Conservation (phyloP, 176 grass and related monocot genomes). For the Cenchrus purpureus region DNA sequence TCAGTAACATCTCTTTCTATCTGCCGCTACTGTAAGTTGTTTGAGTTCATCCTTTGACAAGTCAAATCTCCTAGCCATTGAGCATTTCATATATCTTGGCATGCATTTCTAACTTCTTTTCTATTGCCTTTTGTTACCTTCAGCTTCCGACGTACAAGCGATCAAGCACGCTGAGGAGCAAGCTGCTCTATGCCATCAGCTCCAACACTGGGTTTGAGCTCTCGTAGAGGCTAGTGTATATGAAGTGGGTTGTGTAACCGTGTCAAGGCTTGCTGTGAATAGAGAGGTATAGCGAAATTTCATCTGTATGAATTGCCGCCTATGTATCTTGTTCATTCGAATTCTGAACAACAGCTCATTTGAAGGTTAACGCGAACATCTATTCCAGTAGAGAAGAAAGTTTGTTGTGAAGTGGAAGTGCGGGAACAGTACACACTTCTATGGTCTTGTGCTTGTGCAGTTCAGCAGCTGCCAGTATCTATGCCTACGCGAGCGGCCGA, state of each 20-base stretch:
- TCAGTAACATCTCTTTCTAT: not conserved
- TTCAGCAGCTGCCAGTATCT: not conserved
- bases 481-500: not conserved
- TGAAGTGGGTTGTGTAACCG: not conserved
- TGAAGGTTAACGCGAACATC: not conserved
- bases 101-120: not conserved
- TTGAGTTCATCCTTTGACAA: not conserved
- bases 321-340: not conserved
- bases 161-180: constrained; percentile 82
- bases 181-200: constrained; percentile 86
- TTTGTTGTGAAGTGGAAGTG: not conserved
- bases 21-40: not conserved
- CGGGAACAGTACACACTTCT: too few species aligned
- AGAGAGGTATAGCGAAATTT: constrained; percentile 46
- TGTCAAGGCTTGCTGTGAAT: constrained; percentile 56
- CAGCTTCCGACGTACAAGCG: constrained; percentile 91
- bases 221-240: constrained; percentile 50
- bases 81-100: not conserved
- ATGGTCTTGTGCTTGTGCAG: not conserved
- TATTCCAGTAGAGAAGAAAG: not conserved
- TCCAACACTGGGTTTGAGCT: constrained; percentile 95
- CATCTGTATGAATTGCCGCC: not conserved
- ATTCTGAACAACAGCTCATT: not conserved
- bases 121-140: not conserved
- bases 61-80: not conserved